Base-by-base conservation (phyloP, 2,329 filamentous ascomycete species). In the Paraphaeosphaeria sporulosa region DNA sequence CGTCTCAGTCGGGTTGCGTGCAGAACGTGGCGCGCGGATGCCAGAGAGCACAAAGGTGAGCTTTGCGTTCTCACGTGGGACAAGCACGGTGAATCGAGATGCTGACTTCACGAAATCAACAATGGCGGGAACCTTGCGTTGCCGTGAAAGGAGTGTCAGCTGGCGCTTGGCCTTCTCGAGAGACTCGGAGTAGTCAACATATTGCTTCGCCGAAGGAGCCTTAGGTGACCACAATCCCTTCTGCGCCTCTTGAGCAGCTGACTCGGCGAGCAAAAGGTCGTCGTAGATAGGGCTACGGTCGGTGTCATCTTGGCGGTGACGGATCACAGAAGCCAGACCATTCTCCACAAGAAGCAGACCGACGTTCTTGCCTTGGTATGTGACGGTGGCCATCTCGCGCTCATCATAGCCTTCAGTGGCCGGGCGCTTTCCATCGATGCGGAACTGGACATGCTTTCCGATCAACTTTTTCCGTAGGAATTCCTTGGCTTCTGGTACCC, bases 51-150 rank as follows among this genome's bases (percentile, higher is more conserved):
- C 94, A 75, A 99, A 90, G 1, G 94, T 99, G 62, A 99, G 84
- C 83, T 97, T 98, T 74, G 94, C 89, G 71, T 93, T 93, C 76
- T 99, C 95, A 38, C 94, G 90, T 49, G 95, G 94, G 51, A 99
- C 88, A 10, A 99, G 83, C 38, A 99, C 85, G 27, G 93, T 96
- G 79, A 98, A 99, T 67, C 95, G 88, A 43, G 94, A 96, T 32
- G 92, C 95, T n/a, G 93, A 92, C 81, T 98, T 97, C 83, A 96
- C 95, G 78, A 96, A 99, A 78, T 99, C 95, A 44, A 99, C 93
- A 68, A 99, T 85, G 12, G 91, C 95, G 8, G 95, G 93, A 3
- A 98, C 90, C 79, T 92, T 94, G 84, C 93, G 94, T 78, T 97
- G 94, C 56, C 94, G 88, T 63, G 95, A 92, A 34, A 99, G 85